Evolutionary conservation across 352 stramenopile genomes (phyloP), one percentile per base, ranked within the genome.

Genomic region (Plasmopara halstedii): DNA sequence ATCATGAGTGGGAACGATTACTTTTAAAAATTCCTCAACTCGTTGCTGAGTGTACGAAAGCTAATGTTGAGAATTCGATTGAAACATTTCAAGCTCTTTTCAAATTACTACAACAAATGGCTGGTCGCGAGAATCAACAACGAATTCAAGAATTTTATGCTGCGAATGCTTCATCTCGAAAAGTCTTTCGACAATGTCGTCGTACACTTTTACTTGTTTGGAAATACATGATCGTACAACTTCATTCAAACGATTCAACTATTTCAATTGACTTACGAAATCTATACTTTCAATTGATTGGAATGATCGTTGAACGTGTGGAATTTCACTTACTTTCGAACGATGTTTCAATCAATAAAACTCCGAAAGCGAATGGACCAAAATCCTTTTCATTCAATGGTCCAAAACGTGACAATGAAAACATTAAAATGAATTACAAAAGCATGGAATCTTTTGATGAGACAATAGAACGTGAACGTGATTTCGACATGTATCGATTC

Each of bases 401-500:
- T n/a, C n/a, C n/a, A n/a, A n/a, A n/a, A n/a, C n/a, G n/a, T n/a
- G n/a, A n/a, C n/a, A n/a, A n/a, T 35, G 31, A 4, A 35, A 17
- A 18, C 31, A 35, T 39, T 37, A 7, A 53, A 44, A 23, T n/a
- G n/a, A 20, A 64, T 34, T 18, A 21, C 42, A 11, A 60, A 64
- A 20, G 40, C 39, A 0, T 58, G 61, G 42, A 66, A 58, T 34
- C n/a, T 46, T 48, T 32, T 0, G 62, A 68, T 4, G 64, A 70
- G 14, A 53, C 51, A n/a, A 53, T 42, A 4, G 73, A 85, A 19
- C 64, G 61, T 4, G 68, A 79, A 40, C 59, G 64, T 6, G 71
- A 85, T 36, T 52, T 85, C 20, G 77, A 83, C 37, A 37, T 83
- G 29, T 85, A 88, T 42, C 58, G 76, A 2, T 85, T 73, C 33